These are phyloP conservation scores for Exophiala mesophila DNA, from an alignment of 2,329 filamentous ascomycete genomes.

Conservation along the genomic window DNA sequence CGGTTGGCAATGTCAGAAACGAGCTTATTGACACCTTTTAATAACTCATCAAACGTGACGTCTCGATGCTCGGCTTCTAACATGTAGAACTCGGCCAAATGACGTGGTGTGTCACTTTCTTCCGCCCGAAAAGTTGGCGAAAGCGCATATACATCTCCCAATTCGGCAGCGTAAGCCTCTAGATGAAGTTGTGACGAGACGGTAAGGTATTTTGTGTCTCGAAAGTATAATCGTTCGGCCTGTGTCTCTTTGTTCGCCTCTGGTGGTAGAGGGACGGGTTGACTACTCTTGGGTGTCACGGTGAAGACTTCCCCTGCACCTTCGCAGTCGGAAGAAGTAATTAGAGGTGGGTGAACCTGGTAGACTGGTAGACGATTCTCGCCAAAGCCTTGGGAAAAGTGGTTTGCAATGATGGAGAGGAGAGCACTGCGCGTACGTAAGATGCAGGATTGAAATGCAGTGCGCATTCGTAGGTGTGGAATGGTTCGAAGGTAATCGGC, in stretches of 20 bases:
- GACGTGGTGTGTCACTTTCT: constrained; percentile 84
- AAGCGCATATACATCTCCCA: constrained; percentile 88
- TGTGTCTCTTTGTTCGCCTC: constrained; percentile 28
- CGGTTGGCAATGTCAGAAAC: constrained; percentile 43
- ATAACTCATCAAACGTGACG: constrained; percentile 64
- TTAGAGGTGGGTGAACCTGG: constrained; percentile 83
- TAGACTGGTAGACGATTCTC: constrained; percentile 54
- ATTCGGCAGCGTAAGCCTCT: constrained; percentile 81
- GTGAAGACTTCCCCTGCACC: constrained; percentile 92
- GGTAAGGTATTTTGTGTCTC: constrained; percentile 83
- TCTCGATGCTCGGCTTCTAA: constrained; percentile 82
- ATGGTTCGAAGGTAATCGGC: constrained; percentile 82
- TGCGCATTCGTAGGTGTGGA: constrained; percentile 78
- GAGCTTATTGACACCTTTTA: constrained; percentile 75
- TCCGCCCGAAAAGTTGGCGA: constrained; percentile 93
- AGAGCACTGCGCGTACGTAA: constrained; percentile 78
- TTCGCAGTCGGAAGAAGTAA: constrained; percentile 96
- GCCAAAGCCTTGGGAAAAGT: constrained; percentile 54
- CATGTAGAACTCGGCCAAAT: constrained; percentile 99
- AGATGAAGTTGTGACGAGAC: constrained; percentile 93
- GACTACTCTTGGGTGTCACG: constrained; percentile 45
- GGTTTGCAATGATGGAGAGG: constrained; percentile 66
- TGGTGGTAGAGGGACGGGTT: constrained; percentile 10
- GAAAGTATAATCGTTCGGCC: constrained; percentile 64
- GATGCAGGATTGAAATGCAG: constrained; percentile 73